Percentiles rank a stretch among this genome's conserved stretches.
phyloP scores from a whole-genome alignment of 192 early-diverging fungal genomes.

The Tieghemiomyces parasiticus region DNA sequence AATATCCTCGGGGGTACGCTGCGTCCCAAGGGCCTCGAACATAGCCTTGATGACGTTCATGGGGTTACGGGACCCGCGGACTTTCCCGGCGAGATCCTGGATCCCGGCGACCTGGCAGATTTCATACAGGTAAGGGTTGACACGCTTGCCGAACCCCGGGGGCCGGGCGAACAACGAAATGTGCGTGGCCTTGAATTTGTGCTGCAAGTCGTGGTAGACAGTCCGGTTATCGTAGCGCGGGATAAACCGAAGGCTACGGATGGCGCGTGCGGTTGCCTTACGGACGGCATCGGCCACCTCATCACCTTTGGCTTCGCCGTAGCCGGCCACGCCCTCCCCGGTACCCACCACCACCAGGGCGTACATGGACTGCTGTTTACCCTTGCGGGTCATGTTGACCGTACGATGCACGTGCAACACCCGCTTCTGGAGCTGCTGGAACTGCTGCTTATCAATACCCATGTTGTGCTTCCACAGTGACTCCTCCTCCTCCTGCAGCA shows the following conservation, averaged over 20 bases:
- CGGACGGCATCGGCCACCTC: conserved; percentile 65
- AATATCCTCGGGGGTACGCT: conserved; percentile 73
- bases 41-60: conserved; percentile 98
- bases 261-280: conserved; percentile 77
- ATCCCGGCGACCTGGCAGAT: conserved; percentile 87
- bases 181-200: conserved; percentile 80
- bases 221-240: conserved; percentile 90
- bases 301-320: conserved; percentile 77
- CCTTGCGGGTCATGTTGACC: conserved; percentile 63
- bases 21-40: conserved; percentile 75
- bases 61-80: conserved; percentile 82
- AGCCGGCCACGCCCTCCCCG: conserved; percentile 79
- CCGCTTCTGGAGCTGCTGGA: conserved; percentile 45
- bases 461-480: conserved; percentile 12
- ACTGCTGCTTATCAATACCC: conserved; percentile 36
- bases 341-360: conserved; percentile 93
- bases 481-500: conserved; percentile 11
- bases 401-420: conserved; percentile 57
- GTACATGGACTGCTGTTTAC: conserved; percentile 68
- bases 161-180: conserved; percentile 67
- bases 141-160: conserved; percentile 90
- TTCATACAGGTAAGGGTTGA: conserved; percentile 89
- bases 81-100: conserved; percentile 80
- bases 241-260: conserved; percentile 72
- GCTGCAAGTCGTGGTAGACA: conserved; percentile 68